phyloP scores from a whole-genome alignment of 2,329 filamentous ascomycete genomes.

The Cryoendolithus antarcticus region DNA sequence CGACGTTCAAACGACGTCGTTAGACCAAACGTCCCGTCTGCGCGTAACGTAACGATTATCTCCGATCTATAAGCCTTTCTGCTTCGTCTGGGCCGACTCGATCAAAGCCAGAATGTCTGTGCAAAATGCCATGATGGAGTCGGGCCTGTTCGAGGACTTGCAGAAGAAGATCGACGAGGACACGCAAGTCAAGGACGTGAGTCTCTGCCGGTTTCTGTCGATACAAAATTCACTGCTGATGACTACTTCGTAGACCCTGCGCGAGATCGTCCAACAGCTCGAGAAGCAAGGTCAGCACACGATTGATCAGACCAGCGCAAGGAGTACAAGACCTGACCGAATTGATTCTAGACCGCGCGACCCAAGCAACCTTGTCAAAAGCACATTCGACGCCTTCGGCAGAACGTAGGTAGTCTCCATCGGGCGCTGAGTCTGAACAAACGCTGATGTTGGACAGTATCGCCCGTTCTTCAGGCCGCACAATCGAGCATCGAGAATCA shows the following conservation, averaged over 20 bases:
- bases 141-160: slow-evolving; percentile 64
- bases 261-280: slow-evolving; percentile 66
- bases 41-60: no score
- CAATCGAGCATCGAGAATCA: slow-evolving; percentile 60
- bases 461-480: slow-evolving; percentile 55
- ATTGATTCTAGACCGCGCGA: slow-evolving; percentile 48
- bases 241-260: slow-evolving; percentile 45
- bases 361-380: slow-evolving; percentile 72
- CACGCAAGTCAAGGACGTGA: slow-evolving; percentile 60
- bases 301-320: not conserved
- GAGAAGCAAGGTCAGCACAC: slow-evolving; percentile 53
- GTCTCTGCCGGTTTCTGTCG: slow-evolving; percentile 1
- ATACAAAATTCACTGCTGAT: slow-evolving; percentile 2
- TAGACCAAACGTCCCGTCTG: no score
- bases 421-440: not conserved
- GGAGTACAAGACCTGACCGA: not conserved
- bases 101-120: no score
- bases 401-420: slow-evolving; percentile 37
- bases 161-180: slow-evolving; percentile 88
- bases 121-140: no score
- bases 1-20: no score
- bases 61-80: no score
- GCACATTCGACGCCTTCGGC: slow-evolving; percentile 74
- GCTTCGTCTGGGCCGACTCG: no score
- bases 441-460: slow-evolving; percentile 7